Conservation (phyloP, 148 eudicot genomes). For the Amaranthus palmeri region DNA sequence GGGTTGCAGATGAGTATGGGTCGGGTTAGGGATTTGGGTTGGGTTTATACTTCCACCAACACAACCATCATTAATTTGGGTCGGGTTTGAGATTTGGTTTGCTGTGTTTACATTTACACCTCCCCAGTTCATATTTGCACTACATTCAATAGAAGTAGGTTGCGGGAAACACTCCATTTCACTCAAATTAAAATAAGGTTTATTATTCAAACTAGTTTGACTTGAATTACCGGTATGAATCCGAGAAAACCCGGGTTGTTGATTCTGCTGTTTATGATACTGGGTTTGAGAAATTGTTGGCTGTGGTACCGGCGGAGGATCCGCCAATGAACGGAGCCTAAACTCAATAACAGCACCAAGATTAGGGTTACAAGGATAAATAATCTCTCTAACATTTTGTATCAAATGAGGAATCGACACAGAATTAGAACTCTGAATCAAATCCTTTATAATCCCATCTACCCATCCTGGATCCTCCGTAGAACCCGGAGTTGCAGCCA, state of each 20-base stretch:
- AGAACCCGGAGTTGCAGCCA: too few species aligned
- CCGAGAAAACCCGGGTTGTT: neutral
- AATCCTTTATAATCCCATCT: slow-evolving; percentile 75
- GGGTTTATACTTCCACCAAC: neutral
- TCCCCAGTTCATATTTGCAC: slow-evolving; percentile 11
- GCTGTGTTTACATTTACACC: neutral
- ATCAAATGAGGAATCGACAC: slow-evolving; percentile 75
- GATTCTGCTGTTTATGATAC: neutral
- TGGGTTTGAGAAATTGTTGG: neutral
- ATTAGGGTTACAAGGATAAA: slow-evolving; percentile 83
- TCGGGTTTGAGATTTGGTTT: neutral
- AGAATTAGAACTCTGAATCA: slow-evolving; percentile 56
- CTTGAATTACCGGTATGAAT: neutral
- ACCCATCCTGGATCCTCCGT: slow-evolving; percentile 62
- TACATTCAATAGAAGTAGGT: neutral
- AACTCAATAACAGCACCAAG: slow-evolving; percentile 70
- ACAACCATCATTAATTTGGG: neutral
- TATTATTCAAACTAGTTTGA: slow-evolving; percentile 2
- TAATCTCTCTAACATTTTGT: slow-evolving; percentile 84
- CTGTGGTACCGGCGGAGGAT: neutral
- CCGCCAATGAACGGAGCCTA: slow-evolving; percentile 64
- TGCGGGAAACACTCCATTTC: neutral
- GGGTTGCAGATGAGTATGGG: neutral
- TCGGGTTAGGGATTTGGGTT: neutral
- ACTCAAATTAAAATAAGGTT: slow-evolving; percentile 5